Percentiles rank a stretch among this genome's conserved stretches.
Evolutionary conservation across 768 basidiomycete species (phyloP).

Genomic region (Boletus tylopilopsis): DNA sequence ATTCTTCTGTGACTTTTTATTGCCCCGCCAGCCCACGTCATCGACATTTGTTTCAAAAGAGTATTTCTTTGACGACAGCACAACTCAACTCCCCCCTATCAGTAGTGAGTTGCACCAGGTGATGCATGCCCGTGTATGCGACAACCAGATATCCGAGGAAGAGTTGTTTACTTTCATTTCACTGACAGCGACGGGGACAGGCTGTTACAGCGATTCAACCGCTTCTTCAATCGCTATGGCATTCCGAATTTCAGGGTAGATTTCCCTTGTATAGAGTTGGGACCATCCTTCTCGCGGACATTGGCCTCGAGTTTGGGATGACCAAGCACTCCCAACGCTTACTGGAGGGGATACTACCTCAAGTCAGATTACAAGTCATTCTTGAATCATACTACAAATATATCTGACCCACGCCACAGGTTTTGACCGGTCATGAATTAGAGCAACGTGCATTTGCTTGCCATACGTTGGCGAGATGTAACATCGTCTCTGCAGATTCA

Average conservation of each 20-base stretch:
- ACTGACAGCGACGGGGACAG: slow-evolving; percentile 58
- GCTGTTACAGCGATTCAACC: slow-evolving; percentile 58
- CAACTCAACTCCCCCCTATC: slow-evolving; percentile 34
- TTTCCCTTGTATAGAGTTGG: slow-evolving; percentile 65
- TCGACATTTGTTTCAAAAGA: slow-evolving; percentile 52
- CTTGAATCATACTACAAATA: not conserved
- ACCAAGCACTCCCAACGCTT: slow-evolving; percentile 59
- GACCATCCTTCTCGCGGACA: slow-evolving; percentile 71
- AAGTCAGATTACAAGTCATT: slow-evolving; percentile 42
- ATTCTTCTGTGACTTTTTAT: slow-evolving; percentile 61
- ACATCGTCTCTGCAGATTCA: slow-evolving; percentile 54
- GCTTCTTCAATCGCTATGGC: slow-evolving; percentile 70
- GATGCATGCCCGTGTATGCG: slow-evolving; percentile 39
- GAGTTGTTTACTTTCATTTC: slow-evolving; percentile 3
- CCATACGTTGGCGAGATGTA: slow-evolving; percentile 70
- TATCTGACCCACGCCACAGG: slow-evolving; percentile 35
- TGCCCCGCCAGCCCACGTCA: slow-evolving; percentile 51
- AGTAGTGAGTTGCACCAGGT: slow-evolving; percentile 42
- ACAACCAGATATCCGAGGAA: slow-evolving; percentile 10
- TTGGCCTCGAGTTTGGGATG: slow-evolving; percentile 75
- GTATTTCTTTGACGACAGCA: slow-evolving; percentile 47
- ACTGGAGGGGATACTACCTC: slow-evolving; percentile 78
- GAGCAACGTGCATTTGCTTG: slow-evolving; percentile 76
- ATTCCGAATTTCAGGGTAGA: slow-evolving; percentile 73
- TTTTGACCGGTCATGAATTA: slow-evolving; percentile 66